Percentiles rank a stretch among this genome's conserved stretches.
phyloP scores from a whole-genome alignment of 306 rosid genomes.

The Vicia sativa region DNA sequence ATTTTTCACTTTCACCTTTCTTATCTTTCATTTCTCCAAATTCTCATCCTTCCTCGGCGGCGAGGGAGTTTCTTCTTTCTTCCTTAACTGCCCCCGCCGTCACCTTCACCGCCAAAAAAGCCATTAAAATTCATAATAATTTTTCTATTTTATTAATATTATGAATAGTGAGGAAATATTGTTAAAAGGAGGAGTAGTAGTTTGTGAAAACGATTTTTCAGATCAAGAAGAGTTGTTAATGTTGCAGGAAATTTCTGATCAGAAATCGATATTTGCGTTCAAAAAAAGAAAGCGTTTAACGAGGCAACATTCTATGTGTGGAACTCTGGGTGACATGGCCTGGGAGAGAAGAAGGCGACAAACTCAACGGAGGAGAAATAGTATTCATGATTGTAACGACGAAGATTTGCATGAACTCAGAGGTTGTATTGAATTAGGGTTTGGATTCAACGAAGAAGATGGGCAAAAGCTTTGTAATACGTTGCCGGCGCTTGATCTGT shows the following conservation, averaged over 20 bases:
- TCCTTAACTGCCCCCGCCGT: slow-evolving; percentile 1
- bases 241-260: neutral
- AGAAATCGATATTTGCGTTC: slow-evolving; percentile 20
- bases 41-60: neutral
- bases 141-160: neutral
- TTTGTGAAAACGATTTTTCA: neutral
- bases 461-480: slow-evolving; percentile 74
- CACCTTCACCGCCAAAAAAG: neutral
- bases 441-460: slow-evolving; percentile 89
- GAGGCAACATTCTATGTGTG: slow-evolving; percentile 64
- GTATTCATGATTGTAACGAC: slow-evolving; percentile 44
- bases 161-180: neutral
- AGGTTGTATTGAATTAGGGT: slow-evolving; percentile 86
- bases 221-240: slow-evolving; percentile 25
- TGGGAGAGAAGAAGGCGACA: slow-evolving; percentile 81
- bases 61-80: neutral
- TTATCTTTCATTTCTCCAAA: neutral
- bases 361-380: slow-evolving; percentile 46
- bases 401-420: slow-evolving; percentile 81
- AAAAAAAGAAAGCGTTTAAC: slow-evolving; percentile 51
- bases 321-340: slow-evolving; percentile 56
- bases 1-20: neutral
- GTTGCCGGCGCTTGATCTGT: slow-evolving; percentile 90
- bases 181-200: neutral
- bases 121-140: neutral